A percentile compares a stretch with the other conserved stretches of the same genome.
Conservation (phyloP, 495 filamentous ascomycete species). For the Poronia punctata region DNA sequence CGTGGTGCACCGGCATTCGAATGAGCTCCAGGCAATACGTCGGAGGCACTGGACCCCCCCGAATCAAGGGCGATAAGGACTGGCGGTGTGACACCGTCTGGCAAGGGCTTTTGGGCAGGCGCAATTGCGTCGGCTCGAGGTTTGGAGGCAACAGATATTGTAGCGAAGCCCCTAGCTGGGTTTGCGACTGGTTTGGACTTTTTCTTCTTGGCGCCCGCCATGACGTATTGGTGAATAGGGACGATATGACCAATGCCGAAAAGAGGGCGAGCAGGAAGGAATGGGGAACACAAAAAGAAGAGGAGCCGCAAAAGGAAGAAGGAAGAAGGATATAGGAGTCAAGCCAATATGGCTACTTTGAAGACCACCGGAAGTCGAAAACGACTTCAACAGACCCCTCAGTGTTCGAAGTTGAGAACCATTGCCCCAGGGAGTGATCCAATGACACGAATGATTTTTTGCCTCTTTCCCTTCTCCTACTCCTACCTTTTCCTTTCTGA, state of each 20-base stretch:
- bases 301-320: constrained; percentile 5
- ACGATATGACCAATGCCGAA: no score
- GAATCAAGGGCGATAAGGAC: background rate
- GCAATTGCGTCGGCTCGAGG: constrained; percentile 35
- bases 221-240: constrained; percentile 26
- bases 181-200: constrained; percentile 80
- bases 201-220: constrained; percentile 75
- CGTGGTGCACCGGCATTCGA: constrained; percentile 29
- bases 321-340: background rate
- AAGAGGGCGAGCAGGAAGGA: constrained; percentile 9
- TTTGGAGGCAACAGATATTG: constrained; percentile 82
- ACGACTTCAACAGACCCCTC: no score
- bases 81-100: background rate
- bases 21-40: constrained; percentile 28
- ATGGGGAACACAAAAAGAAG: constrained; percentile 1
- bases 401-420: no score
- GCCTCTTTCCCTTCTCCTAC: no score
- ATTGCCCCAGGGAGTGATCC: no score
- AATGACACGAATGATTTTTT: no score
- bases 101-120: constrained; percentile 3
- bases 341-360: no score
- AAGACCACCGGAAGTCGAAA: no score
- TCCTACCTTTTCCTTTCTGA: no score
- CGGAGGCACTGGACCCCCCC: constrained; percentile 20
- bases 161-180: constrained; percentile 85